A percentile compares a stretch with the other conserved stretches of the same genome.
Evolutionary conservation across 2,329 filamentous ascomycete genomes (phyloP).

Genomic region (Chaetomium globosum): DNA sequence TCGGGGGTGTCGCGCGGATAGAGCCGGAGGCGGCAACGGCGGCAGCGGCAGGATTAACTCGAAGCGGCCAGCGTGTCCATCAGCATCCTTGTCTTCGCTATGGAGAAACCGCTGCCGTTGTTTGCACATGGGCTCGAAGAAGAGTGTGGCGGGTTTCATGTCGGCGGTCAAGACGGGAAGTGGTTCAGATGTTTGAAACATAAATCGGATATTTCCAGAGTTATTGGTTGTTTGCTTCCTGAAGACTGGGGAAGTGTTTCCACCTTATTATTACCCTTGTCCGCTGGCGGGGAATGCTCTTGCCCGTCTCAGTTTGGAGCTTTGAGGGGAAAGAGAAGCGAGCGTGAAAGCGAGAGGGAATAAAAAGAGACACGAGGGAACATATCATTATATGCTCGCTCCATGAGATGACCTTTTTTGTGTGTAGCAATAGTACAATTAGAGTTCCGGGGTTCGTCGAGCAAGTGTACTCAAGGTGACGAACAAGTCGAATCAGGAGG

Average conservation of each 20-base stretch:
- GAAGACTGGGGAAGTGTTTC: background rate
- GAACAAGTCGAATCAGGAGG: background rate
- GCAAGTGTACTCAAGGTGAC: too few species aligned
- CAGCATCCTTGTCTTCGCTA: background rate
- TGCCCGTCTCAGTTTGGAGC: background rate
- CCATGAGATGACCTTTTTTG: too few species aligned
- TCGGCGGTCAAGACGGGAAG: constrained; percentile 2
- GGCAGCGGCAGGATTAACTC: constrained; percentile 1
- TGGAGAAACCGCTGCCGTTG: background rate
- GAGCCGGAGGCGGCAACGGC: constrained; percentile 5
- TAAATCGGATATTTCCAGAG: background rate
- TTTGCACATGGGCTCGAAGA: background rate
- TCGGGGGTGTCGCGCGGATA: background rate
- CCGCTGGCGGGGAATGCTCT: background rate
- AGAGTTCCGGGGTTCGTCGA: too few species aligned
- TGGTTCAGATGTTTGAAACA: background rate
- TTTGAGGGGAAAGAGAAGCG: background rate
- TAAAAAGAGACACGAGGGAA: too few species aligned
- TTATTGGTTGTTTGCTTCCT: background rate
- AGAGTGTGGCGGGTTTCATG: background rate
- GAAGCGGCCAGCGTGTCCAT: constrained; percentile 6
- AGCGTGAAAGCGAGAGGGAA: too few species aligned
- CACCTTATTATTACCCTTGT: background rate
- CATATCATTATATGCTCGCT: too few species aligned
- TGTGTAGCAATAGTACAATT: too few species aligned